Percentiles rank a stretch among this genome's conserved stretches.
Evolutionary conservation across 352 stramenopile genomes (phyloP).

Genomic region (Globisporangium nagaii): DNA sequence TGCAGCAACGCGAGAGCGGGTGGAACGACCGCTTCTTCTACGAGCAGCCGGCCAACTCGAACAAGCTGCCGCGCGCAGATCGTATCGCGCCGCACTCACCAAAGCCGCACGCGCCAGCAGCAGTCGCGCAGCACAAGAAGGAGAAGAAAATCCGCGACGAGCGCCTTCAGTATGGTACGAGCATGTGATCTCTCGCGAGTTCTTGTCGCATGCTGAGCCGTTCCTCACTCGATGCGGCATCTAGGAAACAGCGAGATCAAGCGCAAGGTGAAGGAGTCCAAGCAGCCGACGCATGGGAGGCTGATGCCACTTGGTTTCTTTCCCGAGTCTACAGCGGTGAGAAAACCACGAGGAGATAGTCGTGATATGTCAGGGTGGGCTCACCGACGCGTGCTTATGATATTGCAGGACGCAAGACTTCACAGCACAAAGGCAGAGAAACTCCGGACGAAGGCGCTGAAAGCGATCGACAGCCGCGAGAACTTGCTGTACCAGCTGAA

Average conservation of each 20-base stretch:
- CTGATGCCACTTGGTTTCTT: slow-evolving; percentile 29
- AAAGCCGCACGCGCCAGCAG: slow-evolving; percentile 13
- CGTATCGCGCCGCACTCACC: slow-evolving; percentile 15
- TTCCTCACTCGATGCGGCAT: not conserved
- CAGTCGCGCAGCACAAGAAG: slow-evolving; percentile 15
- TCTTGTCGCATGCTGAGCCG: not conserved
- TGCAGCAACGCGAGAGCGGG: slow-evolving; percentile 57
- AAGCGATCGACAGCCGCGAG: slow-evolving; percentile 58
- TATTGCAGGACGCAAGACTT: slow-evolving; percentile 14
- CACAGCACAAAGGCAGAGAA: slow-evolving; percentile 54
- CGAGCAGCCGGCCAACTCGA: slow-evolving; percentile 42
- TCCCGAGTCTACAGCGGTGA: slow-evolving; percentile 15
- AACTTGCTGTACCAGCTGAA: slow-evolving; percentile 68
- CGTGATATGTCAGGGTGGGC: no score
- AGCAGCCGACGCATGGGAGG: slow-evolving; percentile 7
- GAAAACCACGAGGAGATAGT: no score
- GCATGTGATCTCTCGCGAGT: not conserved
- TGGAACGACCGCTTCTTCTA: slow-evolving; percentile 75
- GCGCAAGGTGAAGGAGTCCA: slow-evolving; percentile 8
- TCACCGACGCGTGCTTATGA: not conserved
- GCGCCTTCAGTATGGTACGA: slow-evolving; percentile 45
- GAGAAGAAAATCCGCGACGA: slow-evolving; percentile 52
- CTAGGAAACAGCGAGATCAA: slow-evolving; percentile 22
- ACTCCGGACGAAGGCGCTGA: slow-evolving; percentile 63
- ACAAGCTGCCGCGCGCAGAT: slow-evolving; percentile 28